Base-by-base conservation (phyloP, 345 rosid species). In the Laguncularia racemosa region DNA sequence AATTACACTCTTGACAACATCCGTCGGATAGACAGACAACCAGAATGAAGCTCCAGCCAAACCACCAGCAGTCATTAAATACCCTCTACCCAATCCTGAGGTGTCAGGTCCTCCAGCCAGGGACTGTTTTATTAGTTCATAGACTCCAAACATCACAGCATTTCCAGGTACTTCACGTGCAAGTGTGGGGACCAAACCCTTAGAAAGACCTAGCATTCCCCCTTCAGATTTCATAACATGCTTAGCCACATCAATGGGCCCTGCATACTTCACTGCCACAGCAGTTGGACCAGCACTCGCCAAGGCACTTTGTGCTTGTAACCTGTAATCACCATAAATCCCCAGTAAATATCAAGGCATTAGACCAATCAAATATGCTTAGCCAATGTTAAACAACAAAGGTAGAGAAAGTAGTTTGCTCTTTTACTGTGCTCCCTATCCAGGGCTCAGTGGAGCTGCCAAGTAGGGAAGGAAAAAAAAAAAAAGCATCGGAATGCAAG, bases 151-250 rank as follows among this genome's bases (percentile, higher is more conserved):
- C 96, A 95, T 81, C 23, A 68, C 75, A 19, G 99, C 97, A 59
- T 88, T 95, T 60, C 99, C 99, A 0, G 99, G 99, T 64, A 95
- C 63, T 70, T 95, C 99, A 20, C 97, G 95, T 3, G 82, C 96
- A 63, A 95, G 60, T 43, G 99, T 95, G 20, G 99, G 97, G 18
- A 85, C 57, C 63, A 95, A 69, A 48, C 99, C 99, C 79, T 95
- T 95, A 88, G 88, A 95, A 18, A 95, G 84, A 53, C 99, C 99
- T 63, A 74, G 51, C 6, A 62, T 50, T 11, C 99, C 99, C 12
- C 96, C 97, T 82, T 89, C 99, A 14, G 90, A 82, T 60, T 78
- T 73, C 16, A 95, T 79, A 33, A 95, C 99, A 57, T 77, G 91
- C 73, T 78, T 84, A 4, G 96, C 95, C 55, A 95, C 99, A 16